Evolutionary conservation across 345 rosid genomes (phyloP).

Genomic region (Arabis hirsuta): DNA sequence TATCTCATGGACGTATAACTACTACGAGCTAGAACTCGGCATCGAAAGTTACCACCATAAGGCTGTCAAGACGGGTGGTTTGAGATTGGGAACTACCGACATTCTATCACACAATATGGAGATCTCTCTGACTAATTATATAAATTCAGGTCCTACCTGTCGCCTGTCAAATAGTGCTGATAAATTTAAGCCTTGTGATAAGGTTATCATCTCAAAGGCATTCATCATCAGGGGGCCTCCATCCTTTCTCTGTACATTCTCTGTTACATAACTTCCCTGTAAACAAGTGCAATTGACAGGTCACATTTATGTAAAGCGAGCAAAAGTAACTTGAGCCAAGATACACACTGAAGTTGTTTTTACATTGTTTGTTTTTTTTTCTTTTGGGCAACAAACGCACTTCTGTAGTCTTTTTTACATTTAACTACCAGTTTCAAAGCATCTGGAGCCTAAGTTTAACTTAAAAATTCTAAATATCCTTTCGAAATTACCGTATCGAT

Average conservation of each 20-base stretch:
- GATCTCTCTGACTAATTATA: conserved; percentile 8
- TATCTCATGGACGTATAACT: conserved; percentile 14
- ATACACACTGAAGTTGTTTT: neutral
- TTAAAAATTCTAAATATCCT: neutral
- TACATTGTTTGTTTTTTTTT: too few relatives aligned
- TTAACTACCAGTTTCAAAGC: neutral
- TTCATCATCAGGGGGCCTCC: conserved; percentile 83
- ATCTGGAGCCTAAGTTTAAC: neutral
- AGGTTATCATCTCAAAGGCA: conserved; percentile 96
- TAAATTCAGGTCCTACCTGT: conserved; percentile 55
- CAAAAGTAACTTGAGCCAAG: conserved; percentile 13
- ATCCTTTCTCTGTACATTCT: conserved; percentile 52
- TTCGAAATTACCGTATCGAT: neutral
- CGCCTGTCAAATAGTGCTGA: conserved; percentile 88
- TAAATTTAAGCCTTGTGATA: conserved; percentile 94
- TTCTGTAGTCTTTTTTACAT: neutral
- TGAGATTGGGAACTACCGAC: neutral
- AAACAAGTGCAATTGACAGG: conserved; percentile 21
- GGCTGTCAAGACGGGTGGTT: neutral
- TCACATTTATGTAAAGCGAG: conserved; percentile 20
- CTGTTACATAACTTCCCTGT: conserved; percentile 76
- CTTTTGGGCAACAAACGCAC: too few relatives aligned
- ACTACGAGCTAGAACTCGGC: conserved; percentile 1
- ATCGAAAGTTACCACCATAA: neutral
- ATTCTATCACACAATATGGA: neutral